Conservation (phyloP, 352 stramenopile species). For the Globisporangium splendens region DNA sequence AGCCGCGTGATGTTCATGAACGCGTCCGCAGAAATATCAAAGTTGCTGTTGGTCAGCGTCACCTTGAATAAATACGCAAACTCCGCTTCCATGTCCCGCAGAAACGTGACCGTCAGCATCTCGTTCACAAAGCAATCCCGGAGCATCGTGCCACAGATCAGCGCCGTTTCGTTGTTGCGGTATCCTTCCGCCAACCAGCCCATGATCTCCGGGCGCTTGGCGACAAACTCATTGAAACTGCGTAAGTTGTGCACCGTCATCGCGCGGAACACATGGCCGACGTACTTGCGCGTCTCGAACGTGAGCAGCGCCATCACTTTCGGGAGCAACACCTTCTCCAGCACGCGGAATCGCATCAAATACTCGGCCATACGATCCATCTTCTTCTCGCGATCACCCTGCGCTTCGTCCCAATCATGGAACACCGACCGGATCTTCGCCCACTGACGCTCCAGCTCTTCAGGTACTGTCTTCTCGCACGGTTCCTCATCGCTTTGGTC, state of each 20-base stretch:
- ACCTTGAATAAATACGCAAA: conserved; percentile 69
- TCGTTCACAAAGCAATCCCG: conserved; percentile 76
- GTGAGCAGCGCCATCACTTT: conserved; percentile 69
- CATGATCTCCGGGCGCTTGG: conserved; percentile 63
- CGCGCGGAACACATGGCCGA: conserved; percentile 70
- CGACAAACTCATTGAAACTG: conserved; percentile 58
- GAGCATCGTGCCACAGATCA: conserved; percentile 80
- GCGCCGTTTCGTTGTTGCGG: conserved; percentile 60
- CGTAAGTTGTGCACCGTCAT: conserved; percentile 72
- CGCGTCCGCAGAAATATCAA: conserved; percentile 82
- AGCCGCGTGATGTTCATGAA: conserved; percentile 77
- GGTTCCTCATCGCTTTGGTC: conserved; percentile 51
- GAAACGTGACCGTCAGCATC: conserved; percentile 52
- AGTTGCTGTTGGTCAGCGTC: conserved; percentile 75
- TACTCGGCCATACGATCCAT: conserved; percentile 79
- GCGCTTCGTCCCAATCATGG: conserved; percentile 71
- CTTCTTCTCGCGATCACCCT: conserved; percentile 67
- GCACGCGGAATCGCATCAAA: conserved; percentile 62
- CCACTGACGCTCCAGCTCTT: conserved; percentile 72
- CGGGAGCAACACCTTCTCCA: conserved; percentile 71
- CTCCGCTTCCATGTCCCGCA: conserved; percentile 53
- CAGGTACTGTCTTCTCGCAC: conserved; percentile 60
- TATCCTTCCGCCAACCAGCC: conserved; percentile 73
- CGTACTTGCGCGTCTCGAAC: conserved; percentile 83
- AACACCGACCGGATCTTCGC: conserved; percentile 72